Percentiles rank a stretch among this genome's conserved stretches.
phyloP scores from a whole-genome alignment of 106 monocot genomes.

The Triglochin maritima region DNA sequence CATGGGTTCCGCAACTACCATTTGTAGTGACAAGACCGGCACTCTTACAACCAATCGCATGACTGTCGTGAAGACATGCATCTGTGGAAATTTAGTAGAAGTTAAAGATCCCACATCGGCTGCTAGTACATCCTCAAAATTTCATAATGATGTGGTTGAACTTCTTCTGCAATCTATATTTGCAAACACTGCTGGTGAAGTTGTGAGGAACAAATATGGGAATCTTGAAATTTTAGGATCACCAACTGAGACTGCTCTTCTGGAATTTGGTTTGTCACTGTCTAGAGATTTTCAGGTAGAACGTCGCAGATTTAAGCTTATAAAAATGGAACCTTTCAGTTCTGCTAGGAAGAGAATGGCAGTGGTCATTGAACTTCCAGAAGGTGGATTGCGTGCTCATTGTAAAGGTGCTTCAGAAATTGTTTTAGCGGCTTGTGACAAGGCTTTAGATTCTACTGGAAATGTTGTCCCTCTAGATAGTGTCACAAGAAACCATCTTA shows the following conservation, averaged over 20 bases:
- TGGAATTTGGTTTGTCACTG: constrained; percentile 51
- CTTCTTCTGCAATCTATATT: constrained; percentile 53
- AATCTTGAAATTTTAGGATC: constrained; percentile 58
- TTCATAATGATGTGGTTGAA: constrained; percentile 28
- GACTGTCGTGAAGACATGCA: constrained; percentile 61
- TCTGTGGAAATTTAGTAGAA: constrained; percentile 44
- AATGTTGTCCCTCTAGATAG: constrained; percentile 42
- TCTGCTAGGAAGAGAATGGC: constrained; percentile 68
- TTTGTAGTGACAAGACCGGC: constrained; percentile 89
- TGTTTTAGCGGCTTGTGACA: constrained; percentile 49
- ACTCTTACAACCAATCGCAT: constrained; percentile 72
- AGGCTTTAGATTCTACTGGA: constrained; percentile 31
- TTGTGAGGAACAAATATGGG: constrained; percentile 35
- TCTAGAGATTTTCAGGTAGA: constrained; percentile 39
- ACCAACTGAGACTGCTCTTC: constrained; percentile 57
- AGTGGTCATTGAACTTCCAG: constrained; percentile 52
- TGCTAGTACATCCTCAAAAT: constrained; percentile 11
- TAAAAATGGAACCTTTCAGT: constrained; percentile 71
- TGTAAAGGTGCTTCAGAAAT: constrained; percentile 71
- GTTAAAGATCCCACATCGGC: constrained; percentile 20
- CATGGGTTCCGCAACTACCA: constrained; percentile 82
- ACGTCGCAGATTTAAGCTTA: constrained; percentile 23
- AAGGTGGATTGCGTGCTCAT: constrained; percentile 35
- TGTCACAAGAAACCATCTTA: constrained; percentile 20
- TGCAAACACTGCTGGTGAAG: constrained; percentile 58